Evolutionary conservation across 805 yeast species (phyloP).

Genomic region (Hanseniaspora mollemarum): DNA sequence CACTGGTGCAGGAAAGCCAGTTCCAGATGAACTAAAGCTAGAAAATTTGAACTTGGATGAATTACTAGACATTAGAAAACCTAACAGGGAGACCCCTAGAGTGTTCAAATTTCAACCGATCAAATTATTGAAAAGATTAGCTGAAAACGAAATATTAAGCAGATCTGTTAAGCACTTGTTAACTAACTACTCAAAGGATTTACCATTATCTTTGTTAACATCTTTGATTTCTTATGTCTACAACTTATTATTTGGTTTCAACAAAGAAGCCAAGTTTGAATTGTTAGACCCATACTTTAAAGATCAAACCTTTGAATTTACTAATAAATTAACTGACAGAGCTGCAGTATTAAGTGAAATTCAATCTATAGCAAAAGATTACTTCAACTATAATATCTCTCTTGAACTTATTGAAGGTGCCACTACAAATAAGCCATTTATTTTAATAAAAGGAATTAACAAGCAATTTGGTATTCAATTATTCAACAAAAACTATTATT

Average conservation of each 20-base stretch:
- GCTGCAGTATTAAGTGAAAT: conserved; percentile 37
- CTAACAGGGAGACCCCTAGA: conserved; percentile 29
- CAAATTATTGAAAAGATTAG: conserved; percentile 37
- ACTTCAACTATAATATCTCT: conserved; percentile 54
- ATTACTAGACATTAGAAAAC: conserved; percentile 26
- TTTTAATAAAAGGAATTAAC: conserved; percentile 58
- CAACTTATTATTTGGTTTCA: conserved; percentile 57
- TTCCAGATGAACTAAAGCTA: conserved; percentile 27
- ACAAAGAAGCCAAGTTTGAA: conserved; percentile 32
- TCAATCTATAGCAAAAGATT: conserved; percentile 40
- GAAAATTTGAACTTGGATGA: conserved; percentile 29
- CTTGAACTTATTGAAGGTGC: conserved; percentile 36
- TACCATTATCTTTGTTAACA: conserved; percentile 49
- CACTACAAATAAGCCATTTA: conserved; percentile 31
- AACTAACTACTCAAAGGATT: conserved; percentile 35
- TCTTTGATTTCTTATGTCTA: conserved; percentile 57
- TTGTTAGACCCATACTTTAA: conserved; percentile 40
- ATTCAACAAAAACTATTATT: conserved; percentile 36
- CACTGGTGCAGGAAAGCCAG: conserved; percentile 28
- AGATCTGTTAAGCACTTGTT: conserved; percentile 70
- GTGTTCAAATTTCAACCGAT: conserved; percentile 32
- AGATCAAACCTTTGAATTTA: conserved; percentile 28
- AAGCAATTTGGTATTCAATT: conserved; percentile 80
- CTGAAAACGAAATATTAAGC: conserved; percentile 56
- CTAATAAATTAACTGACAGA: conserved; percentile 38